Percentiles rank a stretch among this genome's conserved stretches.
Evolutionary conservation across 78 protist genomes (phyloP).

Genomic region (Fonticula alba): DNA sequence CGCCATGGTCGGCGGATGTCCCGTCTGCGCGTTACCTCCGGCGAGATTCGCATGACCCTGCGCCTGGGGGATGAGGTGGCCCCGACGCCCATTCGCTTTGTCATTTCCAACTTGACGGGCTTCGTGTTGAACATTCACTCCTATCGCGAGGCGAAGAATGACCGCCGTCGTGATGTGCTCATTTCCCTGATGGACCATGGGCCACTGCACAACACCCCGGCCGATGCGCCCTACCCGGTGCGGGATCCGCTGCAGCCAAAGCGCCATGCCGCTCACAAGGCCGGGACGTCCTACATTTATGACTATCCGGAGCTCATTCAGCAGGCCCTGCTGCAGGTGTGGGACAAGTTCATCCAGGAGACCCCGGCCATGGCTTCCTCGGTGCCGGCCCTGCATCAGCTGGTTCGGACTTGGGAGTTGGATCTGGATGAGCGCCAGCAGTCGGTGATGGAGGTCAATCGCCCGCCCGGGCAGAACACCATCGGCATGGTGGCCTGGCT

Average conservation of each 20-base stretch:
- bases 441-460: not conserved
- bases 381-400: not conserved
- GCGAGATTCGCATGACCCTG: slow-evolving; percentile 44
- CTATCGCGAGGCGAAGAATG: slow-evolving; percentile 31
- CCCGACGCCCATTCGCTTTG: slow-evolving; percentile 31
- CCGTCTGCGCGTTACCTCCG: slow-evolving; percentile 43
- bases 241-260: slow-evolving; percentile 26
- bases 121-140: slow-evolving; percentile 31
- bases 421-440: not conserved
- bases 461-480: not conserved
- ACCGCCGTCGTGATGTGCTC: slow-evolving; percentile 10
- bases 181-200: slow-evolving; percentile 15
- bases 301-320: slow-evolving; percentile 75
- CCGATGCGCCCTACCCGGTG: slow-evolving; percentile 48
- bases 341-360: slow-evolving; percentile 33
- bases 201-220: not conserved
- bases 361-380: slow-evolving; percentile 9
- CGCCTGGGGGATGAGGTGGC: not conserved
- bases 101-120: slow-evolving; percentile 39
- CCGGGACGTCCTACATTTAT: slow-evolving; percentile 68
- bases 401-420: too few relatives aligned
- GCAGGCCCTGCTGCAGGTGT: slow-evolving; percentile 37
- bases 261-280: slow-evolving; percentile 50
- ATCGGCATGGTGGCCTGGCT: slow-evolving; percentile 87
- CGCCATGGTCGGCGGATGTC: slow-evolving; percentile 46